Conservation (phyloP, 1,139 yeast genomes). For the Kodamaea sp. region DNA sequence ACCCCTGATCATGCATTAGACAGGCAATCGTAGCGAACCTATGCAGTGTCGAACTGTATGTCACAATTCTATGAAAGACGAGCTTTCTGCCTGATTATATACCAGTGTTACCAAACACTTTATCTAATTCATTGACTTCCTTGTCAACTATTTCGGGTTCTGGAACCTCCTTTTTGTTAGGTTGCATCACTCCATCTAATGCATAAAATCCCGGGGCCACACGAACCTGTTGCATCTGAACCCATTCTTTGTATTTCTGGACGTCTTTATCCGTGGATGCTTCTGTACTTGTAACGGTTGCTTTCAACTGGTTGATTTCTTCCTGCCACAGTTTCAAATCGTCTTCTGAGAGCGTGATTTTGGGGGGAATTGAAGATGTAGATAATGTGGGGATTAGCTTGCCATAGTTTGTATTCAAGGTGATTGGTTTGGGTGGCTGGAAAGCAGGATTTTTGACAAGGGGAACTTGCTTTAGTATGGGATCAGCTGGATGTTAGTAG, state of each 20-base stretch:
- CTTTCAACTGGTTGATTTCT: slow-evolving; percentile 24
- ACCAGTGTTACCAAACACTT: slow-evolving; percentile 27
- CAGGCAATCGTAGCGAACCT: too few species aligned
- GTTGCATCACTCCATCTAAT: slow-evolving; percentile 35
- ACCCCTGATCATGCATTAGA: too few species aligned
- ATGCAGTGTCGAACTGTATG: too few species aligned
- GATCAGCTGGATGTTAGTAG: slow-evolving; percentile 42
- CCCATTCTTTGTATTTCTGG: slow-evolving; percentile 33
- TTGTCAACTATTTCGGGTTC: slow-evolving; percentile 1
- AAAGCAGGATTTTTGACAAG: slow-evolving; percentile 55
- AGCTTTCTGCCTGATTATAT: slow-evolving; percentile 8
- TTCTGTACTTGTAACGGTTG: slow-evolving; percentile 8
- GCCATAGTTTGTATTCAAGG: slow-evolving; percentile 53
- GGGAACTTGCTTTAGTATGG: slow-evolving; percentile 56
- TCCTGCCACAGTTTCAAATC: slow-evolving; percentile 34
- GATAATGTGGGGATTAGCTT: slow-evolving; percentile 39
- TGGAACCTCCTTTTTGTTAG: slow-evolving; percentile 16
- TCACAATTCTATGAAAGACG: too few species aligned
- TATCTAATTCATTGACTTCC: slow-evolving; percentile 29
- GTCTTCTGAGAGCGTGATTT: slow-evolving; percentile 28
- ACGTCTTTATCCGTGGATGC: slow-evolving; percentile 14
- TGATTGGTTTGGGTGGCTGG: slow-evolving; percentile 59
- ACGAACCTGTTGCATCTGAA: slow-evolving; percentile 31
- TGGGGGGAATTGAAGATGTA: slow-evolving; percentile 41
- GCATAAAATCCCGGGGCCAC: slow-evolving; percentile 48